Base-by-base conservation (phyloP, 83 land plant genomes). In the Diphasiastrum complanatum region DNA sequence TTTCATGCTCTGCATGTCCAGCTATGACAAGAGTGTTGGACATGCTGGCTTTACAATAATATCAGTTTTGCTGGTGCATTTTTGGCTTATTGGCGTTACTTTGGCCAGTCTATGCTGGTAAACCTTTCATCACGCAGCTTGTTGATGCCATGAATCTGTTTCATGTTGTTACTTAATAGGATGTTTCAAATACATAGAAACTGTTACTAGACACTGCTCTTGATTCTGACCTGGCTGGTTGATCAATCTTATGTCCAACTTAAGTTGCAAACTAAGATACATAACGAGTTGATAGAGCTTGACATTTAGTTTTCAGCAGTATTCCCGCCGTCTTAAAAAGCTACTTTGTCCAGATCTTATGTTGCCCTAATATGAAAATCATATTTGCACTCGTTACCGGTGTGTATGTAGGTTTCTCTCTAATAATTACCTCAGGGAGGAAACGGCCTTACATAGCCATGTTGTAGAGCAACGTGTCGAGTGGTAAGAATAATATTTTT, bases 391-490 rank as follows among this genome's bases (percentile, higher is more conserved):
- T 26, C 19, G 22, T 26, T 12, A 32, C 41, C 5, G 11, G 8
- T 28, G 33, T 34, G 24, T 2, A 30, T 82, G 38, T 72, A 87
- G 97, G 97, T 85, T 85, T 73, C 29, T 91, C 37, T 80, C 87
- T 8, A 91, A 91, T 61, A 38, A 78, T 47, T 91, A 91, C 61
- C 82, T 91, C 45, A 79, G 86, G 45, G 90, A 91, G 63, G 95
- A 87, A 67, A 43, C 47, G 24, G 72, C 82, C 45, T 75, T 85
- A 26, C 83, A 81, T 63, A 91, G 85, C 54, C 87, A 91, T 79
- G 95, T 81, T 2, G 90, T 91, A 33, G 97, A 91, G 67, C 90
- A 91, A 68, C 81, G 76, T 29, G 91, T 87, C 55, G 95, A 91
- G 80, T 91, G 97, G 97, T 83, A 86, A 19, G 66, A 54, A 25